Conservation (phyloP, 306 rosid species). For the Lupinus albus region DNA sequence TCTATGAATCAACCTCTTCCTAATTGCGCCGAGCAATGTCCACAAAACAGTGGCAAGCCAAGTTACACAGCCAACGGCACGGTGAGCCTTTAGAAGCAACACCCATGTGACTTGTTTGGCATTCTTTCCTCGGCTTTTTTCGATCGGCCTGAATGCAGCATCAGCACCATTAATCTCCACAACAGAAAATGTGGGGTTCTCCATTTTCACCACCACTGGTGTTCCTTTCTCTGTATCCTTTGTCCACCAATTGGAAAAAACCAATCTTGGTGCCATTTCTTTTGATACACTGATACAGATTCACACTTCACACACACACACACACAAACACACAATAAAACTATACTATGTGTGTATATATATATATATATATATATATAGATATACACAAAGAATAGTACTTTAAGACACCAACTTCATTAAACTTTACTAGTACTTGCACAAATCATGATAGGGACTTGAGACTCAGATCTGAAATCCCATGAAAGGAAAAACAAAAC, state of each 20-base stretch:
- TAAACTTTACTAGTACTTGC: constrained; percentile 25
- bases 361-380: neutral
- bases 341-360: neutral
- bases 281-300: neutral
- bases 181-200: constrained; percentile 81
- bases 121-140: constrained; percentile 77
- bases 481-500: constrained; percentile 42
- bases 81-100: constrained; percentile 86
- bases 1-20: constrained; percentile 71
- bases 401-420: constrained; percentile 36
- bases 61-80: constrained; percentile 70
- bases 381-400: neutral
- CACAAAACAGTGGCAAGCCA: constrained; percentile 70
- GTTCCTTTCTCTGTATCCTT: constrained; percentile 65
- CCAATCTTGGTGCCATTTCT: constrained; percentile 79
- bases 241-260: constrained; percentile 70
- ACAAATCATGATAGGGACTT: constrained; percentile 11
- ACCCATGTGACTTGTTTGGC: constrained; percentile 91
- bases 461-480: constrained; percentile 62
- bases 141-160: constrained; percentile 81
- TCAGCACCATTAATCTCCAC: constrained; percentile 83
- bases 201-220: constrained; percentile 91
- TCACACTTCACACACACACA: constrained; percentile 23
- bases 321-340: constrained; percentile 7
- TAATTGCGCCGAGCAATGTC: constrained; percentile 71